A percentile compares a stretch with the other conserved stretches of the same genome.
phyloP scores from a whole-genome alignment of 1,284 basidiomycete species.

The Tranzscheliella williamsii region DNA sequence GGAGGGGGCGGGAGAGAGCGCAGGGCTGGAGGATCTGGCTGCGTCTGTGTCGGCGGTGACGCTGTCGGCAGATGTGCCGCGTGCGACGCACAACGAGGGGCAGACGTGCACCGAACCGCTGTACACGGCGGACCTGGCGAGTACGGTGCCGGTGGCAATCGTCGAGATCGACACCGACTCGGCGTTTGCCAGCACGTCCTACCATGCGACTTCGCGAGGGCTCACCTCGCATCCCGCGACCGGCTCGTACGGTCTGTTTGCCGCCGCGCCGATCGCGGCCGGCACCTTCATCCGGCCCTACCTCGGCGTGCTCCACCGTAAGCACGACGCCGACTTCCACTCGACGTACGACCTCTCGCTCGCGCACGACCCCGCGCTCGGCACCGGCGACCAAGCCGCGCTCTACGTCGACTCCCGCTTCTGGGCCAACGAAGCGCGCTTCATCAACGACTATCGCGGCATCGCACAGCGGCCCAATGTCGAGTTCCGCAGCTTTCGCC shows the following conservation, averaged over 20 bases:
- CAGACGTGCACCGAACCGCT: not conserved
- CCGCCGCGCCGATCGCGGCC: conserved; percentile 70
- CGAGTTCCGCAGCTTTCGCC: conserved; percentile 41
- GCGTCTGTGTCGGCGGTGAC: not conserved
- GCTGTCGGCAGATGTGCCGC: conserved; percentile 1
- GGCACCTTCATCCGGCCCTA: conserved; percentile 77
- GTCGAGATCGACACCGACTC: conserved; percentile 4
- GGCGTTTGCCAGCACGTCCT: conserved; percentile 15
- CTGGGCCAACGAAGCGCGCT: conserved; percentile 75
- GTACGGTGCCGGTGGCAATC: conserved; percentile 11
- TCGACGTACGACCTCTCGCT: conserved; percentile 78
- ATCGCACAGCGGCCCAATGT: conserved; percentile 42
- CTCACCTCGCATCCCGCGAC: conserved; percentile 71
- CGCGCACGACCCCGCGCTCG: conserved; percentile 9
- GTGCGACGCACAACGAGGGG: conserved; percentile 20
- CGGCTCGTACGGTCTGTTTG: conserved; percentile 82
- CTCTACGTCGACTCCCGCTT: conserved; percentile 26
- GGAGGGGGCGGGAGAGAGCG: not conserved
- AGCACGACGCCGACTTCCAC: conserved; percentile 65
- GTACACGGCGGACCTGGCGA: not conserved
- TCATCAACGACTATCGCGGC: conserved; percentile 54
- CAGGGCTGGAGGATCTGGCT: not conserved
- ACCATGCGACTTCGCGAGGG: conserved; percentile 18
- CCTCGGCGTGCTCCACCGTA: conserved; percentile 78
- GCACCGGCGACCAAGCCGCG: not conserved